Conservation (phyloP, 768 basidiomycete species). For the Rubroboletus pulcherrimus region DNA sequence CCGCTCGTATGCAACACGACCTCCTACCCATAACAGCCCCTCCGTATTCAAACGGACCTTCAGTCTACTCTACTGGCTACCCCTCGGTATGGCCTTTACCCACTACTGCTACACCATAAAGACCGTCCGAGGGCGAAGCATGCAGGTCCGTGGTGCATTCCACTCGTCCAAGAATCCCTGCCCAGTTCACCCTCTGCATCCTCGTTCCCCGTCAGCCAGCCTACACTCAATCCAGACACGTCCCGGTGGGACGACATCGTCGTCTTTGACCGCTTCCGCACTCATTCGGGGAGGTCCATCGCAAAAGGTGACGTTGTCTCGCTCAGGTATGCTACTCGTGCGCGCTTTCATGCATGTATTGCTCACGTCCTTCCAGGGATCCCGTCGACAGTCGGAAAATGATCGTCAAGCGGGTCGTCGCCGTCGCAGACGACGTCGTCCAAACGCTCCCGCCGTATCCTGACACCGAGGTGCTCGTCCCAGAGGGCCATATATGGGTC, state of each 20-base stretch:
- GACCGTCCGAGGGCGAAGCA: constrained; percentile 58
- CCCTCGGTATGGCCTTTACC: constrained; percentile 45
- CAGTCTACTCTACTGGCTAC: constrained; percentile 54
- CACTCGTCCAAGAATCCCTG: constrained; percentile 2
- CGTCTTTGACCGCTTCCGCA: constrained; percentile 53
- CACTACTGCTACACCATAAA: constrained; percentile 52
- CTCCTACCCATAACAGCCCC: not conserved
- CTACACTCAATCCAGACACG: constrained; percentile 71
- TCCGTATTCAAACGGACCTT: not conserved
- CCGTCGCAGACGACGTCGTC: constrained; percentile 57
- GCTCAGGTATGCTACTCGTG: constrained; percentile 40
- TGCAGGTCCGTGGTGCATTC: constrained; percentile 51
- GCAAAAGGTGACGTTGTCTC: constrained; percentile 63
- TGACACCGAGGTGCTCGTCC: constrained; percentile 48
- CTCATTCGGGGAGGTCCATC: constrained; percentile 36
- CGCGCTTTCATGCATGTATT: not conserved
- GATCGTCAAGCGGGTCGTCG: constrained; percentile 66
- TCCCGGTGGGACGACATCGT: constrained; percentile 59
- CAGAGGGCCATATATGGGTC: constrained; percentile 67
- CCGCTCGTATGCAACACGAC: not conserved
- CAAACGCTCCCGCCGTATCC: constrained; percentile 69
- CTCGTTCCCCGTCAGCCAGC: constrained; percentile 42
- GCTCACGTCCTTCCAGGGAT: constrained; percentile 40
- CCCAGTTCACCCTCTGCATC: not conserved
- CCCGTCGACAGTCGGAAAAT: constrained; percentile 50